These are phyloP conservation scores for Licmophora abbreviata DNA, from an alignment of 108 stramenopile genomes.

Conservation along the genomic window DNA sequence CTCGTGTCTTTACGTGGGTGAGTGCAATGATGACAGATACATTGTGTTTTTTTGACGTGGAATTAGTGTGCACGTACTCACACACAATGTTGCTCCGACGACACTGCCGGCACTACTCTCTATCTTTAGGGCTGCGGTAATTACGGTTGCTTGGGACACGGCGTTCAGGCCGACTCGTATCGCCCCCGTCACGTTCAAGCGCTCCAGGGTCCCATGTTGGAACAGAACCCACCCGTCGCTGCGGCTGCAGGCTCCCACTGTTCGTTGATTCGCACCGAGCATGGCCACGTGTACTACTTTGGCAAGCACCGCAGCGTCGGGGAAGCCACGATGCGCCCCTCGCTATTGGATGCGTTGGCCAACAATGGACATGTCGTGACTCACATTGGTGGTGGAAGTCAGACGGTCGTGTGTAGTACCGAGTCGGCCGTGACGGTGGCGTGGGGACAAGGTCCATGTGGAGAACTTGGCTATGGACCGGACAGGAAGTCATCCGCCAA, in stretches of 20 bases:
- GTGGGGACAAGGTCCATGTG: slow-evolving; percentile 75
- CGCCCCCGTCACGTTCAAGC: slow-evolving; percentile 28
- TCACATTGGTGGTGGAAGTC: slow-evolving; percentile 47
- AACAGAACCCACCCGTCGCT: slow-evolving; percentile 31
- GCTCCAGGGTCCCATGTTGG: slow-evolving; percentile 11
- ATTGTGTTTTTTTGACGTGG: too few species aligned
- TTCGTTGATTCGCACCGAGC: slow-evolving; percentile 48
- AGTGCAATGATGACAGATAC: too few species aligned
- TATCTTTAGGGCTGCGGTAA: slow-evolving; percentile 85
- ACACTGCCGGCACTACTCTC: too few species aligned
- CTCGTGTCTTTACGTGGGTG: slow-evolving; percentile 71
- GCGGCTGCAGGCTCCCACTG: slow-evolving; percentile 60
- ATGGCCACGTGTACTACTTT: slow-evolving; percentile 85
- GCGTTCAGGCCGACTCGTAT: slow-evolving; percentile 77
- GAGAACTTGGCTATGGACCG: slow-evolving; percentile 69
- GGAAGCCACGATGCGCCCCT: slow-evolving; percentile 80
- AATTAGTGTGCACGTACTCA: too few species aligned
- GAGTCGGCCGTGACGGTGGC: slow-evolving; percentile 67
- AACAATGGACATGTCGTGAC: slow-evolving; percentile 77
- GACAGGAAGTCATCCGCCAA: slow-evolving; percentile 65
- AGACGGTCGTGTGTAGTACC: slow-evolving; percentile 62
- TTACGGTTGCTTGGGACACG: slow-evolving; percentile 84
- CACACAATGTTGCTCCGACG: too few species aligned
- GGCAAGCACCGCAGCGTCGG: slow-evolving; percentile 63
- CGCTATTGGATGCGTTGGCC: slow-evolving; percentile 48